These are phyloP conservation scores for Fusarium gaditjirri DNA, from an alignment of 2,329 filamentous ascomycete genomes.

Conservation along the genomic window DNA sequence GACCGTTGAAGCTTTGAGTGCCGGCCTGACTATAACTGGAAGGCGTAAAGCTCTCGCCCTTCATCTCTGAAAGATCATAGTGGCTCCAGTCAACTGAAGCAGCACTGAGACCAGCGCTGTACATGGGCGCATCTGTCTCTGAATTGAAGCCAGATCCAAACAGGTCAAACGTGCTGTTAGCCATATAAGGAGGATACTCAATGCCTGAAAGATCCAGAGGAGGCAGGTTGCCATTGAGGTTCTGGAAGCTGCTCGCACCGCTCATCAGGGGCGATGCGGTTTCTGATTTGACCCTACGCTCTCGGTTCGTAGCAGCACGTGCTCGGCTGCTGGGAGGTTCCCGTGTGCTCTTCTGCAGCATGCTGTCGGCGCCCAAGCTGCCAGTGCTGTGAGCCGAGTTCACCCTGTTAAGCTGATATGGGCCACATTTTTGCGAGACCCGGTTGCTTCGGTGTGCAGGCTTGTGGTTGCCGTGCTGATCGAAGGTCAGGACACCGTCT, in stretches of 20 bases:
- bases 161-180: slow-evolving; percentile 61
- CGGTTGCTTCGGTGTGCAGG: slow-evolving; percentile 69
- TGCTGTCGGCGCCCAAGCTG: slow-evolving; percentile 57
- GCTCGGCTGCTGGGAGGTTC: slow-evolving; percentile 52
- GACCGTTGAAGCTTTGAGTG: slow-evolving; percentile 61
- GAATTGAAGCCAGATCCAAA: slow-evolving; percentile 60
- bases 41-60: slow-evolving; percentile 60
- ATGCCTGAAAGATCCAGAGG: slow-evolving; percentile 69
- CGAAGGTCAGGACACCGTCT: slow-evolving; percentile 67
- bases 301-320: slow-evolving; percentile 53
- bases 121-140: slow-evolving; percentile 67
- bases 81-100: slow-evolving; percentile 59
- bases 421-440: slow-evolving; percentile 69
- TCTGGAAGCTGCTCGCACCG: slow-evolving; percentile 60
- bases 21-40: slow-evolving; percentile 66
- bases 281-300: slow-evolving; percentile 69
- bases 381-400: slow-evolving; percentile 66
- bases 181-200: slow-evolving; percentile 61
- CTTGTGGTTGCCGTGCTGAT: slow-evolving; percentile 73
- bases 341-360: slow-evolving; percentile 53
- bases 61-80: slow-evolving; percentile 59
- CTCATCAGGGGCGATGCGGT: slow-evolving; percentile 68
- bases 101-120: slow-evolving; percentile 70
- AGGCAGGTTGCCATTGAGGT: slow-evolving; percentile 63
- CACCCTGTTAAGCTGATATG: slow-evolving; percentile 69